Conservation (phyloP, 441 rosid species). For the Brassica hybrid region DNA sequence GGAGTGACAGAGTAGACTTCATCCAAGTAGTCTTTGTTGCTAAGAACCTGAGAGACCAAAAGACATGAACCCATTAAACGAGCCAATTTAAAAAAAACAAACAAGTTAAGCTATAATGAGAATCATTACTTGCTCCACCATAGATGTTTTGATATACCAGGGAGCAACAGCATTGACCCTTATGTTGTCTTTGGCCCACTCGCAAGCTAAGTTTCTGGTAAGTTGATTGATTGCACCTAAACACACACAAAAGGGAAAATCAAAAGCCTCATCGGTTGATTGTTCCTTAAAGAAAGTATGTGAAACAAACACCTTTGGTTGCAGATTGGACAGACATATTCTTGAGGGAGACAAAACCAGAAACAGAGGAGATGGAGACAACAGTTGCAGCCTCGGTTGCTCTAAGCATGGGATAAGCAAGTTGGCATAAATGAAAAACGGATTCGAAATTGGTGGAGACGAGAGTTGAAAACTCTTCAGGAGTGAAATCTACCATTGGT, state of each 20-base stretch:
- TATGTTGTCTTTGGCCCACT: constrained; percentile 72
- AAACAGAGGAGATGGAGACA: constrained; percentile 72
- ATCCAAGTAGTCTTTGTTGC: constrained; percentile 51
- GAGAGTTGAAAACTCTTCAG: constrained; percentile 61
- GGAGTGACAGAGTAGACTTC: constrained; percentile 63
- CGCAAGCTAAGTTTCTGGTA: constrained; percentile 63
- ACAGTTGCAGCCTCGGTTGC: constrained; percentile 60
- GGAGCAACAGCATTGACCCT: constrained; percentile 73
- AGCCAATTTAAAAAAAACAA: neutral
- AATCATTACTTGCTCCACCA: constrained; percentile 64
- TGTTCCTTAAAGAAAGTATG: constrained; percentile 40
- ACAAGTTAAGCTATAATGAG: neutral
- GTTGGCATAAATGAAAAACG: constrained; percentile 70
- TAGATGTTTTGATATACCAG: constrained; percentile 71
- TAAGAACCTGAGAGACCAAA: constrained; percentile 47
- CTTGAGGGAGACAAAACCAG: constrained; percentile 72
- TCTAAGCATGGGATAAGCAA: constrained; percentile 65
- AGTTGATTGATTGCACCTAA: constrained; percentile 72
- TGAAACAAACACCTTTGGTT: constrained; percentile 62
- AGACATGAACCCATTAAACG: neutral
- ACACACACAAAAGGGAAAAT: constrained; percentile 23
- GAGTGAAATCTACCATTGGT: constrained; percentile 62
- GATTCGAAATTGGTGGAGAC: constrained; percentile 74
- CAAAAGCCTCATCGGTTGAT: neutral
- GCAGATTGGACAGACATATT: constrained; percentile 72